Evolutionary conservation across 164 flowering plant species (phyloP).

Genomic region (Buxus sempervirens): DNA sequence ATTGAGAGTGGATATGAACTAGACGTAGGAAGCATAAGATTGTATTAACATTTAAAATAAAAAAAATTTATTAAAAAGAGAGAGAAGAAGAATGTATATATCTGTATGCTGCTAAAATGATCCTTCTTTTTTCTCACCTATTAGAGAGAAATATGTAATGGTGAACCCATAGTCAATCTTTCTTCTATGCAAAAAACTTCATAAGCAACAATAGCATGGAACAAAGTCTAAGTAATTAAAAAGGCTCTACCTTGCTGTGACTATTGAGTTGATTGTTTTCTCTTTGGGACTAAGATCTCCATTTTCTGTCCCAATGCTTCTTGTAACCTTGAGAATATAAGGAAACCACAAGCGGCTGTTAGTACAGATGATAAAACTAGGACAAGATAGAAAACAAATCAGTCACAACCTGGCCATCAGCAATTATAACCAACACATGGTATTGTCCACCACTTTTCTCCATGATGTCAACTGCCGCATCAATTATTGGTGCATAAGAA

Average conservation of each 20-base stretch:
- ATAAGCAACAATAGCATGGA: too few relatives aligned
- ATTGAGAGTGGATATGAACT: slow-evolving; percentile 61
- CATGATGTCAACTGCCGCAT: slow-evolving; percentile 69
- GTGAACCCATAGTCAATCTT: too few relatives aligned
- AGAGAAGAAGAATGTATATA: too few relatives aligned
- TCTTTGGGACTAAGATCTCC: slow-evolving; percentile 51
- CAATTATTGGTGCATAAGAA: slow-evolving; percentile 67
- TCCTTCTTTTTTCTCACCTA: too few relatives aligned
- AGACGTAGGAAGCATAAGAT: slow-evolving; percentile 2
- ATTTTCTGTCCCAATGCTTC: slow-evolving; percentile 37
- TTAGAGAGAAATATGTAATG: too few relatives aligned
- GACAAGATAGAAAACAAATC: not conserved
- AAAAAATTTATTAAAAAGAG: too few relatives aligned
- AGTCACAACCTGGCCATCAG: slow-evolving; percentile 65
- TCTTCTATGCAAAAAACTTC: too few relatives aligned
- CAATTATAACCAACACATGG: slow-evolving; percentile 69
- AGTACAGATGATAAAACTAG: not conserved
- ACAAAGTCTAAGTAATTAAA: not conserved
- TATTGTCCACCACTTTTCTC: slow-evolving; percentile 63
- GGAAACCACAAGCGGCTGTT: slow-evolving; percentile 14
- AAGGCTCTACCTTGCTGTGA: slow-evolving; percentile 50
- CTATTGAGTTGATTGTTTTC: slow-evolving; percentile 53
- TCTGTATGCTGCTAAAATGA: too few relatives aligned
- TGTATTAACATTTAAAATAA: not conserved
- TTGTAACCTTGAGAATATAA: slow-evolving; percentile 47